phyloP scores from a whole-genome alignment of 345 rosid species.

The Aquilaria sinensis region DNA sequence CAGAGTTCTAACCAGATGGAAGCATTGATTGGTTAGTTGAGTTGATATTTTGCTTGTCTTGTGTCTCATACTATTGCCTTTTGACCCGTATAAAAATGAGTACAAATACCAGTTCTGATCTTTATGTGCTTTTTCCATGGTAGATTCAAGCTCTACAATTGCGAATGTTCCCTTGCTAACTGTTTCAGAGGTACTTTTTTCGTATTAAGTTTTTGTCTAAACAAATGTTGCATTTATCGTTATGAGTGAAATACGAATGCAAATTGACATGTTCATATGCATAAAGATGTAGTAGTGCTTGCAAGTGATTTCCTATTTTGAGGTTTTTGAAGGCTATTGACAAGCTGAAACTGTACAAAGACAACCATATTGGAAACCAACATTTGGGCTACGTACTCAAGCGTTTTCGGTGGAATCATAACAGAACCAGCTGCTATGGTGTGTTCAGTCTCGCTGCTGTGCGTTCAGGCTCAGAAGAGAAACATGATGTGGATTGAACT shows the following conservation, averaged over 20 bases:
- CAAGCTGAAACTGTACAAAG: conserved; percentile 39
- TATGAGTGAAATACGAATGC: not conserved
- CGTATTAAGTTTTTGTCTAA: not conserved
- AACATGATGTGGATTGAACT: too few species aligned
- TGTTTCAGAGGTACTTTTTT: conserved; percentile 46
- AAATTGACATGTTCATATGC: not conserved
- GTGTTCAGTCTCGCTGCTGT: conserved; percentile 35
- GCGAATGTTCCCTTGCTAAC: conserved; percentile 54
- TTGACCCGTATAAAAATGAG: not conserved
- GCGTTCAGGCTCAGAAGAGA: too few species aligned
- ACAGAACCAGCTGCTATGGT: conserved; percentile 81
- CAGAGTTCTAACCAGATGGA: conserved; percentile 25
- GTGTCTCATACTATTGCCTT: not conserved
- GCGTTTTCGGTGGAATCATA: conserved; percentile 69
- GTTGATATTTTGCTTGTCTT: not conserved
- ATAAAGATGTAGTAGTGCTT: not conserved
- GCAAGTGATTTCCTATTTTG: not conserved
- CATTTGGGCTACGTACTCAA: conserved; percentile 81
- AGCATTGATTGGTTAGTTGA: conserved; percentile 27
- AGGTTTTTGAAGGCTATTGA: conserved; percentile 46
- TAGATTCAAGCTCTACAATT: conserved; percentile 34
- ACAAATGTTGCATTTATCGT: not conserved
- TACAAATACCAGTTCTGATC: not conserved
- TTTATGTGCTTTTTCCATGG: not conserved
- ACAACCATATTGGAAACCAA: conserved; percentile 45